phyloP scores from a whole-genome alignment of 768 basidiomycete species.

The Psilocybe cubensis region DNA sequence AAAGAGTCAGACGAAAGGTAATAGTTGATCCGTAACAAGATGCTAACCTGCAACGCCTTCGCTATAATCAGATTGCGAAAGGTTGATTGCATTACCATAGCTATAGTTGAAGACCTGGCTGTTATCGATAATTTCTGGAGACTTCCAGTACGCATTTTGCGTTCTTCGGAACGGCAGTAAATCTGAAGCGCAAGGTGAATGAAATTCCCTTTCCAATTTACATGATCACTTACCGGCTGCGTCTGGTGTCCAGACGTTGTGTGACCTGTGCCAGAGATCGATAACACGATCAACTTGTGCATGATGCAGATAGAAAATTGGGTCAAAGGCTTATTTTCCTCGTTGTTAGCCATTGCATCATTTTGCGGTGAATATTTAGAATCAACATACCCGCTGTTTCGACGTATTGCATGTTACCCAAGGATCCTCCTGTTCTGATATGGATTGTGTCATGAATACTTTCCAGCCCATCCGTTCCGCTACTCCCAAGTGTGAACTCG shows the following conservation, averaged over 20 bases:
- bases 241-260: conserved; percentile 34
- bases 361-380: neutral
- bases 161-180: too few species aligned
- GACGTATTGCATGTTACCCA: conserved; percentile 47
- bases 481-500: conserved; percentile 40
- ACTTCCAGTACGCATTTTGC: too few species aligned
- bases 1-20: conserved; percentile 4
- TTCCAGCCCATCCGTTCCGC: conserved; percentile 49
- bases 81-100: too few species aligned
- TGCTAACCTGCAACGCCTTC: too few species aligned
- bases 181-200: too few species aligned
- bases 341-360: neutral
- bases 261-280: conserved; percentile 43
- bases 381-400: conserved; percentile 42
- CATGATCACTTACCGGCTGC: conserved; percentile 21
- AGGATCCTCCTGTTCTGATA: conserved; percentile 40
- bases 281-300: conserved; percentile 56
- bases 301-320: conserved; percentile 59
- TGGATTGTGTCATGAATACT: conserved; percentile 53
- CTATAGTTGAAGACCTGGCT: too few species aligned
- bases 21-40: conserved; percentile 7
- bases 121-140: too few species aligned
- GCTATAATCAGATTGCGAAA: too few species aligned
- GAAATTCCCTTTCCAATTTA: too few species aligned
- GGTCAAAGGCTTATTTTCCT: conserved; percentile 58